Conservation (phyloP, 169 alveolate genomes). For the Babesia ovata region DNA sequence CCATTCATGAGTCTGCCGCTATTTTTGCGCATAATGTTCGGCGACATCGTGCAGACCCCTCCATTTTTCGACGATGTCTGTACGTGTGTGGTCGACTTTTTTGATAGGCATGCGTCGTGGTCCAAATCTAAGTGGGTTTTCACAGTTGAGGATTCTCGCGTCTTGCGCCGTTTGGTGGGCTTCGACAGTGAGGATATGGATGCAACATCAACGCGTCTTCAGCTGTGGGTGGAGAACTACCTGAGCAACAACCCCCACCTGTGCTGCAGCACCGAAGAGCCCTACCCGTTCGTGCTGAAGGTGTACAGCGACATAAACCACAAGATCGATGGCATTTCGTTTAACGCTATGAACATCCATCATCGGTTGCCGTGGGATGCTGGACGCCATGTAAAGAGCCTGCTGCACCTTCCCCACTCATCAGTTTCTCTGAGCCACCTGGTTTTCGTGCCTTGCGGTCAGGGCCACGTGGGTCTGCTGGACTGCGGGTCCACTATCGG, state of each 20-base stretch:
- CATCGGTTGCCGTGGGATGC: constrained; percentile 89
- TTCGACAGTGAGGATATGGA: constrained; percentile 46
- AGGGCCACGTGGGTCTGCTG: constrained; percentile 69
- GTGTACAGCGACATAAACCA: constrained; percentile 75
- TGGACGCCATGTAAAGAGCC: constrained; percentile 87
- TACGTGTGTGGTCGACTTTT: constrained; percentile 75
- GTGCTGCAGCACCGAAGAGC: constrained; percentile 67
- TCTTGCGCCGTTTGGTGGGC: constrained; percentile 72
- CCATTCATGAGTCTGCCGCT: constrained; percentile 76
- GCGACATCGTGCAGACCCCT: constrained; percentile 73
- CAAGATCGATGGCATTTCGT: constrained; percentile 75
- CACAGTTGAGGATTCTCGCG: constrained; percentile 71
- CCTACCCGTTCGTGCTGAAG: constrained; percentile 64
- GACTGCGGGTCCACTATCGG: constrained; percentile 91
- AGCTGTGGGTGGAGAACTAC: constrained; percentile 77
- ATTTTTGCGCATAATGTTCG: constrained; percentile 74
- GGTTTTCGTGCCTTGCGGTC: constrained; percentile 74
- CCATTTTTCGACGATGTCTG: constrained; percentile 81
- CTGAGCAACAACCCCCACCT: constrained; percentile 71
- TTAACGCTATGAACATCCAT: constrained; percentile 69
- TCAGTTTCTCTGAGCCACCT: constrained; percentile 88
- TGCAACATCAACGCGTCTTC: constrained; percentile 66
- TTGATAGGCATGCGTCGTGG: constrained; percentile 71
- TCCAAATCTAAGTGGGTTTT: constrained; percentile 76
- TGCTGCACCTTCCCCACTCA: constrained; percentile 86